These are phyloP conservation scores for Hypericum androsaemum DNA, from an alignment of 345 rosid genomes.

Conservation along the genomic window DNA sequence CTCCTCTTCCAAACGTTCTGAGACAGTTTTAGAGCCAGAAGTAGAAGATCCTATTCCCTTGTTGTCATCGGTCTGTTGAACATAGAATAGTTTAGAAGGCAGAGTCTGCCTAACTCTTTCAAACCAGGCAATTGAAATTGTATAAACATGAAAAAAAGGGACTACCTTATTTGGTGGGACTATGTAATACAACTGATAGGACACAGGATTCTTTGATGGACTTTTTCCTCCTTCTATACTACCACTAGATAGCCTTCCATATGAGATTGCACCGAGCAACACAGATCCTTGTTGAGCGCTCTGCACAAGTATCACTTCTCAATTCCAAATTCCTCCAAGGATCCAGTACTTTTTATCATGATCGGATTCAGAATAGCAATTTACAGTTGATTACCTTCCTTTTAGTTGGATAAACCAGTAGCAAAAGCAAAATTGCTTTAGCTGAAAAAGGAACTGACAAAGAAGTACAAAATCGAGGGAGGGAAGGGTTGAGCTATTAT, in stretches of 20 bases:
- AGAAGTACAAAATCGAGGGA: no score
- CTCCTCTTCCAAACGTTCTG: constrained; percentile 81
- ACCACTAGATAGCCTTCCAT: constrained; percentile 53
- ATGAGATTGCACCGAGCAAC: constrained; percentile 67
- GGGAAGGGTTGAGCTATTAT: no score
- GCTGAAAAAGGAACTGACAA: no score
- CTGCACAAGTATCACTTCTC: constrained; percentile 32
- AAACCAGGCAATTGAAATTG: background rate
- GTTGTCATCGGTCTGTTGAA: constrained; percentile 58
- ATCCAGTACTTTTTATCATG: no score
- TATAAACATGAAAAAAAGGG: background rate
- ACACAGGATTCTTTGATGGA: constrained; percentile 58
- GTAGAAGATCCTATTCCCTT: constrained; percentile 52
- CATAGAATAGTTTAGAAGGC: constrained; percentile 5
- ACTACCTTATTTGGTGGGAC: constrained; percentile 84
- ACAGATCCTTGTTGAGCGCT: constrained; percentile 72
- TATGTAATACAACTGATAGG: constrained; percentile 53
- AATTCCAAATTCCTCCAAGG: no score
- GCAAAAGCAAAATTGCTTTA: no score
- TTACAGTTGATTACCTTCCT: no score
- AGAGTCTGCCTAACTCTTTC: background rate
- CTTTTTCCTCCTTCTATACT: constrained; percentile 36
- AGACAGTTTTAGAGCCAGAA: constrained; percentile 41
- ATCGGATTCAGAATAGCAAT: no score
- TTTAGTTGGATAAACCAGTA: no score